phyloP scores from a whole-genome alignment of 371 early-diverging fungal species.

The Smittium mucronatum region DNA sequence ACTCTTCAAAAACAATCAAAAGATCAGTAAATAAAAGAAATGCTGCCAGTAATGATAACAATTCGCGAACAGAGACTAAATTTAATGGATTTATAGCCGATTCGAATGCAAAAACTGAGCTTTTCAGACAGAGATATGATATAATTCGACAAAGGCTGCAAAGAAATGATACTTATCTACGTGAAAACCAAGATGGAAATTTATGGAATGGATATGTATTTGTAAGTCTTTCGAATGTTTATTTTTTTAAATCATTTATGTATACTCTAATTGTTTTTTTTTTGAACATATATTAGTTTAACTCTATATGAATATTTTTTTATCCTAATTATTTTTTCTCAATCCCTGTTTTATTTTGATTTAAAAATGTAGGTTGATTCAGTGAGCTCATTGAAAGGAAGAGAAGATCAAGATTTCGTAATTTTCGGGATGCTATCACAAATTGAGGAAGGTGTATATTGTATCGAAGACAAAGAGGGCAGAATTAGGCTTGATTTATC shows the following conservation, averaged over 20 bases:
- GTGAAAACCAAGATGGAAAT: constrained; percentile 9
- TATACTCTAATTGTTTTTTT: too few species aligned
- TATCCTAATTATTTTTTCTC: too few species aligned
- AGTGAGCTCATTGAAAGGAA: constrained; percentile 67
- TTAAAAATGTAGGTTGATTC: constrained; percentile 62
- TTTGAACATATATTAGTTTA: too few species aligned
- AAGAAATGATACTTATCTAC: constrained; percentile 46
- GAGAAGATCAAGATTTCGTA: constrained; percentile 51
- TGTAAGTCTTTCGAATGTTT: too few species aligned
- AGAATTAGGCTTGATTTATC: constrained; percentile 53
- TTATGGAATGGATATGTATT: constrained; percentile 1
- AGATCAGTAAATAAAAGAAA: background rate
- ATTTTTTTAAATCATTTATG: too few species aligned
- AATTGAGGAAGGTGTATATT: constrained; percentile 62
- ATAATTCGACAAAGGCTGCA: constrained; percentile 61
- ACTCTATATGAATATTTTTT: too few species aligned
- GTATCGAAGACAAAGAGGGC: constrained; percentile 73
- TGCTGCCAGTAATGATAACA: constrained; percentile 8
- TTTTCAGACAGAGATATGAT: constrained; percentile 61
- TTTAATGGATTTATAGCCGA: constrained; percentile 40
- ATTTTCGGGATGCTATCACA: constrained; percentile 82
- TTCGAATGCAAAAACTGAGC: constrained; percentile 48
- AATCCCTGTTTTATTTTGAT: too few species aligned
- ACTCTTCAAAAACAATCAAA: background rate
- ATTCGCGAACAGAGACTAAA: constrained; percentile 14